Evolutionary conservation across 805 yeast species (phyloP).

Genomic region (Candida khao-thaluensis): DNA sequence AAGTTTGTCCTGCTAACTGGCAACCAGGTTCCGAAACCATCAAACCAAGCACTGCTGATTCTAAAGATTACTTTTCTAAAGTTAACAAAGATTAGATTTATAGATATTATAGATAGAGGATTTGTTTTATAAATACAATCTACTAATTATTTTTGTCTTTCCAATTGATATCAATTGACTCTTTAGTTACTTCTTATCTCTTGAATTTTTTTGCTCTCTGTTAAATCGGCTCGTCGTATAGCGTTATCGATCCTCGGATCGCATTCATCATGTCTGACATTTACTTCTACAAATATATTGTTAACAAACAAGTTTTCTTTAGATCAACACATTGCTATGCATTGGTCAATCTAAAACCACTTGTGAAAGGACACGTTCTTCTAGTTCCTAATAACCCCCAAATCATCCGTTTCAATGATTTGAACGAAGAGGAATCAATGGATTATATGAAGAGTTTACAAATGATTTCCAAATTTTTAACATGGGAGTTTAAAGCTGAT

Average conservation of each 20-base stretch:
- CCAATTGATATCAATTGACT: too few relatives aligned
- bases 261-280: slow-evolving; percentile 23
- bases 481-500: slow-evolving; percentile 69
- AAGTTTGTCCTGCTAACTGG: slow-evolving; percentile 99
- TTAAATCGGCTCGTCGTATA: too few relatives aligned
- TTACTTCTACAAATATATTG: slow-evolving; percentile 53
- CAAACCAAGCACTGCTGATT: slow-evolving; percentile 79
- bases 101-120: neutral
- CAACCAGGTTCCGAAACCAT: slow-evolving; percentile 74
- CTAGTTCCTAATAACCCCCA: slow-evolving; percentile 73
- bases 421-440: slow-evolving; percentile 65
- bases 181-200: too few relatives aligned
- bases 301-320: slow-evolving; percentile 58
- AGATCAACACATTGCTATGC: slow-evolving; percentile 71
- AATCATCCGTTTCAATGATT: slow-evolving; percentile 65
- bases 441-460: slow-evolving; percentile 83
- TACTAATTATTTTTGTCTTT: too few relatives aligned
- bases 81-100: slow-evolving; percentile 52
- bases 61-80: slow-evolving; percentile 90
- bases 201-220: too few relatives aligned
- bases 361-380: slow-evolving; percentile 91
- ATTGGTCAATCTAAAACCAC: slow-evolving; percentile 85
- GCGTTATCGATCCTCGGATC: neutral
- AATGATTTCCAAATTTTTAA: slow-evolving; percentile 65
- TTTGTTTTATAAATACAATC: too few relatives aligned